Evolutionary conservation across 306 rosid genomes (phyloP).

Genomic region (Prunus mume): DNA sequence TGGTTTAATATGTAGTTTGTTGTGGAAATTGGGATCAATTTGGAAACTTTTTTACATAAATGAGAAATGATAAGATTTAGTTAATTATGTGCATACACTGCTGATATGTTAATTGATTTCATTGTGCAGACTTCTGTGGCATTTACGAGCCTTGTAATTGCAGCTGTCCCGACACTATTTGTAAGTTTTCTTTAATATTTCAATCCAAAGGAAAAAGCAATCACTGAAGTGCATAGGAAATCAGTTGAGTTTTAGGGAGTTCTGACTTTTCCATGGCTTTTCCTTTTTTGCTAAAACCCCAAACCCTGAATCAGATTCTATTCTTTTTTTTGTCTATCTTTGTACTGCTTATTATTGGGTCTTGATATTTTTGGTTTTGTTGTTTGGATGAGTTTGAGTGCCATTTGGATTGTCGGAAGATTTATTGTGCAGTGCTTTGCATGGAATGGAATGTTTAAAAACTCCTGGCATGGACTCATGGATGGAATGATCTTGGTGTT

Average conservation of each 20-base stretch:
- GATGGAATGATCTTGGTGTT: neutral
- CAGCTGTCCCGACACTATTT: conserved; percentile 74
- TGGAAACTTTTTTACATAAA: neutral
- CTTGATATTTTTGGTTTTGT: neutral
- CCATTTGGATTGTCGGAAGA: neutral
- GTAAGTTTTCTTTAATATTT: conserved; percentile 45
- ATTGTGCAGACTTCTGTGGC: conserved; percentile 81
- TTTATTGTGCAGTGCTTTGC: neutral
- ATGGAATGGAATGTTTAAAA: neutral
- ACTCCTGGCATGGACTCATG: neutral
- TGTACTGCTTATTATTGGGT: neutral
- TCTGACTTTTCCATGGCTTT: neutral
- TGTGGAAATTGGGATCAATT: neutral
- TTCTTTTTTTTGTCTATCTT: neutral
- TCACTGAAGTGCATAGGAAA: neutral
- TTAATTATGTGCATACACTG: neutral
- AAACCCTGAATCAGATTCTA: neutral
- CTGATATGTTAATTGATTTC: conserved; percentile 15
- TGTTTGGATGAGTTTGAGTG: neutral
- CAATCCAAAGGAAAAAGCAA: neutral
- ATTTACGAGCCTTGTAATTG: conserved; percentile 76
- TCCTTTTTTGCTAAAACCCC: neutral
- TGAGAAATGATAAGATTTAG: neutral
- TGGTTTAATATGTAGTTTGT: neutral
- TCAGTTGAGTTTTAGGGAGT: neutral